Conservation (phyloP, 1,284 basidiomycete species). For the Malassezia sp. region DNA sequence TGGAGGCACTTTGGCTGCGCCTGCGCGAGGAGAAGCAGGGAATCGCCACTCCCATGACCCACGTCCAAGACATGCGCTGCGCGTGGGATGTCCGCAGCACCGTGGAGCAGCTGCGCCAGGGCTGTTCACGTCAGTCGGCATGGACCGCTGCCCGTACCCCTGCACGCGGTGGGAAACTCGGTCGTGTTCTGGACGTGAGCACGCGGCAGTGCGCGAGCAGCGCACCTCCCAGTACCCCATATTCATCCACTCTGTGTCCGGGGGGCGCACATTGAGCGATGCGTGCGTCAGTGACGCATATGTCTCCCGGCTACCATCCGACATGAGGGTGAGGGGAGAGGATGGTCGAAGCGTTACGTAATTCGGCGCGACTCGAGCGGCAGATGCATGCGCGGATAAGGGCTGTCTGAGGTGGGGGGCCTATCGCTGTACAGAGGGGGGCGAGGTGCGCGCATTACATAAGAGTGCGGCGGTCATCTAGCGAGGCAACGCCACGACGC, state of each 20-base stretch:
- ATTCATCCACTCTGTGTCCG: constrained; percentile 34
- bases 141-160: constrained; percentile 7
- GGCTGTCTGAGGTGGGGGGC: too few relatives aligned
- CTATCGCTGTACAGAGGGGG: too few relatives aligned
- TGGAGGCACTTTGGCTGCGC: constrained; percentile 24
- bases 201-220: too few relatives aligned
- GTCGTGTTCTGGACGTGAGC: too few relatives aligned
- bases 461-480: too few relatives aligned
- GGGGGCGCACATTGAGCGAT: constrained; percentile 15
- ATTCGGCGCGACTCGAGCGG: too few relatives aligned
- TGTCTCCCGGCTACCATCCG: constrained; percentile 5
- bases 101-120: constrained; percentile 25
- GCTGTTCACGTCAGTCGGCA: constrained; percentile 23
- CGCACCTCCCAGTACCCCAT: constrained; percentile 35
- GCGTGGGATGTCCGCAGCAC: constrained; percentile 17
- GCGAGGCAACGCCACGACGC: too few relatives aligned
- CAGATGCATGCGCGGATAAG: too few relatives aligned
- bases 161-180: constrained; percentile 11
- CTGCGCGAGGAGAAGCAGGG: constrained; percentile 25
- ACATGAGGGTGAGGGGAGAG: neutral
- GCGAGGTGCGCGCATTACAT: too few relatives aligned
- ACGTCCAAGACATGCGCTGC: constrained; percentile 32
- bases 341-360: neutral
- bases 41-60: constrained; percentile 40
- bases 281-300: constrained; percentile 11